Evolutionary conservation across 768 basidiomycete genomes (phyloP).

Genomic region (Hypholoma sublateritium): DNA sequence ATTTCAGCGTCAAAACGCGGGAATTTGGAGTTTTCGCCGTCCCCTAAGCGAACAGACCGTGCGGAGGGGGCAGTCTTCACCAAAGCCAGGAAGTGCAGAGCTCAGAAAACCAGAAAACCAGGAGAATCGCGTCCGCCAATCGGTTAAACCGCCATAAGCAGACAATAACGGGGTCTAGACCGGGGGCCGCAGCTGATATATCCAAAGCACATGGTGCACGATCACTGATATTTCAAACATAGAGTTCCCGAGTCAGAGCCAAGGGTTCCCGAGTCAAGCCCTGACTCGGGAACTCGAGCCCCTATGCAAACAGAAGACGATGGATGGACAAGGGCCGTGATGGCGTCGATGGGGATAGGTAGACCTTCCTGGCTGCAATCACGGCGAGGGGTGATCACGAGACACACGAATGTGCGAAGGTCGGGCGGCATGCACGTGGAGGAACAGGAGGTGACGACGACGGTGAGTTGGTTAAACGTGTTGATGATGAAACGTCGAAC

Average conservation of each 20-base stretch:
- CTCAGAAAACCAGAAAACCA: neutral
- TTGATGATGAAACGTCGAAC: neutral
- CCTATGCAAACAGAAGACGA: conserved; percentile 13
- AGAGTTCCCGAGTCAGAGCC: conserved; percentile 39
- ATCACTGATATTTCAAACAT: conserved; percentile 1
- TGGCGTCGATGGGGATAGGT: conserved; percentile 1
- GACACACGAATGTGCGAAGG: neutral
- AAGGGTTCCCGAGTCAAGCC: conserved; percentile 34
- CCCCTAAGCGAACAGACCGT: neutral
- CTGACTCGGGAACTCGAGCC: conserved; percentile 42
- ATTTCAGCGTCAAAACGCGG: too few species aligned
- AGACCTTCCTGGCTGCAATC: neutral
- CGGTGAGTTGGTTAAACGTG: neutral
- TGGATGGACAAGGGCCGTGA: neutral
- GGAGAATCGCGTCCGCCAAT: neutral
- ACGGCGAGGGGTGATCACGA: conserved; percentile 7
- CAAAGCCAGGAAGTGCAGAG: neutral
- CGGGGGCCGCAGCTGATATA: neutral
- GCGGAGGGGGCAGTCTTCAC: neutral
- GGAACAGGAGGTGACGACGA: neutral
- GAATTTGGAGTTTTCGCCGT: neutral
- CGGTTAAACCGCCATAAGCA: neutral
- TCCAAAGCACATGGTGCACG: neutral
- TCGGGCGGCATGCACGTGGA: neutral
- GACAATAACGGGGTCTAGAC: neutral